phyloP scores from a whole-genome alignment of 164 flowering plant genomes.

The Piper betle region DNA sequence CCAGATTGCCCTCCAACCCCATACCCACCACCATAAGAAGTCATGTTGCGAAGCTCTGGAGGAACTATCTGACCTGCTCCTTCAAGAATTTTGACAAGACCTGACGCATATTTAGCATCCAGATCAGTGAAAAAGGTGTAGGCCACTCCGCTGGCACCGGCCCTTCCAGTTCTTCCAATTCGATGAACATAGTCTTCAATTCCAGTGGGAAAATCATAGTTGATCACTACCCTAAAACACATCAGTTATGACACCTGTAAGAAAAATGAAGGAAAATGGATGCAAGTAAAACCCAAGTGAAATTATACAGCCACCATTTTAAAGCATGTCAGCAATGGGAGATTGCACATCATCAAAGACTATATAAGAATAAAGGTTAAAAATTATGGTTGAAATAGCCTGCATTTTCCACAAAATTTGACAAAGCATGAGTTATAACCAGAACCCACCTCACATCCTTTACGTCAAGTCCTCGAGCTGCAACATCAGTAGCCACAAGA shows the following conservation, averaged over 20 bases:
- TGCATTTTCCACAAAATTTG: too few species aligned
- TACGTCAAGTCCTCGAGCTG: constrained; percentile 76
- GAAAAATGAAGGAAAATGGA: not conserved
- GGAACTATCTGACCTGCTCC: constrained; percentile 84
- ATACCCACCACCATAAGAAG: constrained; percentile 29
- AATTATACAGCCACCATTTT: not conserved
- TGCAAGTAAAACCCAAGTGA: not conserved
- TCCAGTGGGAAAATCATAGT: constrained; percentile 89
- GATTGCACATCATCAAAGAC: not conserved
- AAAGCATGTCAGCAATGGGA: not conserved
- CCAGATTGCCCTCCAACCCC: constrained; percentile 47
- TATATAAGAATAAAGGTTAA: not conserved
- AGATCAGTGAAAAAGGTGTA: constrained; percentile 74
- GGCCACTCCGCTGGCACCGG: constrained; percentile 83
- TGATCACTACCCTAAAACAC: constrained; percentile 65
- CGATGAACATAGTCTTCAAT: constrained; percentile 91
- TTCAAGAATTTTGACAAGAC: constrained; percentile 72
- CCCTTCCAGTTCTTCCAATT: constrained; percentile 92
- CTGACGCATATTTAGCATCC: constrained; percentile 66
- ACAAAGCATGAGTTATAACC: not conserved
- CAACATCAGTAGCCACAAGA: constrained; percentile 90
- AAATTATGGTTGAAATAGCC: not conserved
- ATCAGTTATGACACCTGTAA: not conserved
- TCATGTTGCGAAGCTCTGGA: constrained; percentile 44
- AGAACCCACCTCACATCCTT: constrained; percentile 67